These are phyloP conservation scores for Agapanthus africanus DNA, from an alignment of 106 monocot genomes.

Conservation along the genomic window DNA sequence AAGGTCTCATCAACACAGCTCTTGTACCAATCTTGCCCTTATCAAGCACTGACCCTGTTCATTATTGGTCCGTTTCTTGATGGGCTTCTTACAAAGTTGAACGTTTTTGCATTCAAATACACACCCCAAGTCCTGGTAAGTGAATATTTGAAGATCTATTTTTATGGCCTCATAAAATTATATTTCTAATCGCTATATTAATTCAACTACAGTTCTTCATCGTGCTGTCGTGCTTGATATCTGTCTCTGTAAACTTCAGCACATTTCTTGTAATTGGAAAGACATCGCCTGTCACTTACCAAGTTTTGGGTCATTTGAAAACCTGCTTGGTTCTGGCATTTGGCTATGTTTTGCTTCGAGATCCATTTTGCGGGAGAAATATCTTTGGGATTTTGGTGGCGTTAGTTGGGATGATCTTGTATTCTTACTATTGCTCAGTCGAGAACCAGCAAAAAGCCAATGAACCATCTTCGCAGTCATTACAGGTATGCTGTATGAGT, in stretches of 20 bases:
- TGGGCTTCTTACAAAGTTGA: constrained; percentile 53
- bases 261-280: constrained; percentile 85
- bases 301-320: constrained; percentile 77
- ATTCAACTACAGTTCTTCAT: constrained; percentile 48
- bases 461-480: constrained; percentile 30
- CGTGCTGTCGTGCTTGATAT: constrained; percentile 55
- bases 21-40: constrained; percentile 69
- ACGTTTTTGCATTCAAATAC: constrained; percentile 67
- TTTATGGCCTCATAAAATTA: not conserved
- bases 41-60: constrained; percentile 54
- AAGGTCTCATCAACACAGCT: constrained; percentile 78
- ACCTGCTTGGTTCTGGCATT: constrained; percentile 66
- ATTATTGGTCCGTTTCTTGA: constrained; percentile 66
- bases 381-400: constrained; percentile 59
- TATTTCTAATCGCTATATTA: not conserved
- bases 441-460: constrained; percentile 55
- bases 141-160: not conserved
- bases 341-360: constrained; percentile 57
- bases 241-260: constrained; percentile 70
- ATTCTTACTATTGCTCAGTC: constrained; percentile 46
- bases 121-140: constrained; percentile 64
- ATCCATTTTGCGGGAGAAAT: constrained; percentile 76
- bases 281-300: constrained; percentile 73
- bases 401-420: constrained; percentile 58
- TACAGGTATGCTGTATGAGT: constrained; percentile 33